Base-by-base conservation (phyloP, 441 rosid species). In the Codiaeum variegatum region DNA sequence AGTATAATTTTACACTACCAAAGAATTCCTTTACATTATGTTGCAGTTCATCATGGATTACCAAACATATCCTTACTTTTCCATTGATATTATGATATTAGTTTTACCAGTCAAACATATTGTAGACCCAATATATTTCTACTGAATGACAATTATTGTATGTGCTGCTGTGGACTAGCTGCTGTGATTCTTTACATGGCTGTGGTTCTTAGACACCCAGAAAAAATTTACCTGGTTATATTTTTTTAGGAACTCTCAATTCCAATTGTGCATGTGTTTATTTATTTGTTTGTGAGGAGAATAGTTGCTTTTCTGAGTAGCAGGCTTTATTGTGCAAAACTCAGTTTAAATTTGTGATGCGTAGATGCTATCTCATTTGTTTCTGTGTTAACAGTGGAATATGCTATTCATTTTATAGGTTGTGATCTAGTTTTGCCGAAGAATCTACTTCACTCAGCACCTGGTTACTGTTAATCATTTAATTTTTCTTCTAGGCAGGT, bases 401-500 rank as follows among this genome's bases (percentile, higher is more conserved):
- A 28, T 75, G 9, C 8, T 19, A 16, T 60, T 24, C 73, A 24
- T 40, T 29, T 7, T 5, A 34, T 34, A 36, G 59, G 19, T 28
- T 21, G 63, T 70, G 38, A 52, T 8, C 4, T 40, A 21, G 19
- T 58, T 40, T 21, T 44, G 54, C 15, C 31, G 47, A 70, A 36
- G 31, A 55, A 31, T 21, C 15, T 63, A 6, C 23, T 47, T 32
- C 60, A 32, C 11, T 19, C 23, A 11, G 65, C 44, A 21, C 24
- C 1, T 31, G 46, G 23, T 71, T 73, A 70, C 29, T 44, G 65
- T 15, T 23, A 64, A 34, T 55, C 34, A 29, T 32, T 55, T 62
- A 3, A 16, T 59, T 68, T 28, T 70, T 73, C 56, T 24, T 49
- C 59, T 73, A 92, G 99, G 99, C 97, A 91, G 80, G 98, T 85